These are phyloP conservation scores for Lepidium africanum DNA, from an alignment of 345 rosid species.

Conservation along the genomic window DNA sequence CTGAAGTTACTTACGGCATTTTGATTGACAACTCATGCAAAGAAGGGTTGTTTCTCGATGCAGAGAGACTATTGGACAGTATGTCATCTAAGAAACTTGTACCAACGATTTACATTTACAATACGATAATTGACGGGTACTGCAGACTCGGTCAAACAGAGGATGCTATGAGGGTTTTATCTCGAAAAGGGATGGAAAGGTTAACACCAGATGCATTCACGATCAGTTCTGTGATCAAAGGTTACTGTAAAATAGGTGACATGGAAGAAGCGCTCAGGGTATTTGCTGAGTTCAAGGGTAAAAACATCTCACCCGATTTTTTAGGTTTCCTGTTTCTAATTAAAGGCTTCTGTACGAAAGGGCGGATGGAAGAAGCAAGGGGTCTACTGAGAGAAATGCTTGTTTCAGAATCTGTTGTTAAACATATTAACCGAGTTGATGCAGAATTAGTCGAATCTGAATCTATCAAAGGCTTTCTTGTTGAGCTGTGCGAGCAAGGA, in stretches of 20 bases:
- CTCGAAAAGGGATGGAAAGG: constrained; percentile 34
- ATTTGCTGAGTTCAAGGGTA: constrained; percentile 46
- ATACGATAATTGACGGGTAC: constrained; percentile 55
- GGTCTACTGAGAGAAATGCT: constrained; percentile 80
- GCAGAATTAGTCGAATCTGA: constrained; percentile 75
- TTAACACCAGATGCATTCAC: constrained; percentile 60
- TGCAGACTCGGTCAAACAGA: constrained; percentile 58
- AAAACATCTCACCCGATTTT: constrained; percentile 55
- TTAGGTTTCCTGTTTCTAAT: constrained; percentile 65
- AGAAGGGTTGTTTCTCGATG: constrained; percentile 59
- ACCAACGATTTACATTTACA: constrained; percentile 46
- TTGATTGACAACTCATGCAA: constrained; percentile 66
- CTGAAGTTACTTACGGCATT: constrained; percentile 50
- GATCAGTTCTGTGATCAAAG: constrained; percentile 62
- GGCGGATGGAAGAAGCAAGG: constrained; percentile 92
- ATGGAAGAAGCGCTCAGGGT: constrained; percentile 69
- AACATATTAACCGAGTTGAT: constrained; percentile 48
- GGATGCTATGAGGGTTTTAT: constrained; percentile 50
- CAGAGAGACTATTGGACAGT: constrained; percentile 45
- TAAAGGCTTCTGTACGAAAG: constrained; percentile 70
- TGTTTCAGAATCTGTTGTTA: constrained; percentile 45
- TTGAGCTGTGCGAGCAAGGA: constrained; percentile 52
- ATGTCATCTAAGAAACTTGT: constrained; percentile 46
- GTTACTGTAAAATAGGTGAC: constrained; percentile 62
- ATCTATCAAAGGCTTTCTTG: constrained; percentile 51